Evolutionary conservation across 1,284 basidiomycete species (phyloP), one percentile per base, ranked within the genome.

Genomic region (Boletus albobrunnescens): DNA sequence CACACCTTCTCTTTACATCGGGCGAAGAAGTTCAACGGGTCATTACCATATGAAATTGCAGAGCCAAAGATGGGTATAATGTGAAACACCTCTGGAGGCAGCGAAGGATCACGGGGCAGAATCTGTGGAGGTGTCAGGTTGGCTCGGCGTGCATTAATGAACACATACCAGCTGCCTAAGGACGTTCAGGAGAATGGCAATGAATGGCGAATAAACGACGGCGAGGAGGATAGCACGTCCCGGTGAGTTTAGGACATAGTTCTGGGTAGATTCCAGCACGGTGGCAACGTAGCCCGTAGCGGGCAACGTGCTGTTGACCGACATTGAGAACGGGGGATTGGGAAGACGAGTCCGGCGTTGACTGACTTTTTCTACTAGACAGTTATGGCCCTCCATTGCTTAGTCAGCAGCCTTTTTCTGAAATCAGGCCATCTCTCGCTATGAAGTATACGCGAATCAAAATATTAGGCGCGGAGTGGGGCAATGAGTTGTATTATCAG

Each of bases 41-140:
- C 86, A 59, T 88, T 80, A 19, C 89, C 89, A 55, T 92, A 92
- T 37, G 71, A 61, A n/a, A 79, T 73, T 2, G 89, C 84, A 23
- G 84, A 87, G 11, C 89, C 89, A 53, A 92, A 74, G 65, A 84
- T 75, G 16, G 89, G 89, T 50, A 91, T 71, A 60, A 77, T 77
- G 65, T 91, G 84, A 71, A 91, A 92, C 13, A 92, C 89, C 38
- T 85, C 70, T 0, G 89, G 89, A 5, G 89, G 89, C 23, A 76
- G 56, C 14, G 74, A 76, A 41, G 74, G 74, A 61, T 84, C 73
- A 44, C 70, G 69, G 20, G 84, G 84, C 19, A 76, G 52, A 47
- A 75, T 38, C 81, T 84, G 13, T 4, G 10, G n/a, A 31, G 23
- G 7, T 20, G 31, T 56, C 16, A 55, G 31, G 28, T n/a, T 31